phyloP scores from a whole-genome alignment of 306 rosid species.

The Begonia fuchsioides region DNA sequence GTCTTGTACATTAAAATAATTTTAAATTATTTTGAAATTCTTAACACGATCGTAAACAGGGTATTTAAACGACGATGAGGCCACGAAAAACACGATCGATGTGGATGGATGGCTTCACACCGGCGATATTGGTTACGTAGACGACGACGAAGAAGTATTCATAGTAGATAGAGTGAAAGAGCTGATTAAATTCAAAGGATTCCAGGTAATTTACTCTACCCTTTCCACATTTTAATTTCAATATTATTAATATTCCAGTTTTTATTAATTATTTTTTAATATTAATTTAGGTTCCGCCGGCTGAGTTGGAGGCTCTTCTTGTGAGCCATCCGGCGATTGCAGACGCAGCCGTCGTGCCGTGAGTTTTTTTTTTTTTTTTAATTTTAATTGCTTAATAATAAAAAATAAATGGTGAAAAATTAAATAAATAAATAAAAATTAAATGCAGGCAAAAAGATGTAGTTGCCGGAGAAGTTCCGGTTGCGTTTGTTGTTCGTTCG shows the following conservation, averaged over 20 bases:
- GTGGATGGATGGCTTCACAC: conserved; percentile 82
- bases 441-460: conserved; percentile 58
- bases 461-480: conserved; percentile 88
- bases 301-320: conserved; percentile 80
- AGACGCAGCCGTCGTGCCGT: conserved; percentile 94
- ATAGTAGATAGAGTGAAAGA: conserved; percentile 82
- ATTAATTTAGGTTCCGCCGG: conserved; percentile 61
- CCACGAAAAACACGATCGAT: conserved; percentile 57
- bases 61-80: conserved; percentile 45
- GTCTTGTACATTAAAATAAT: no score
- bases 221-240: not conserved
- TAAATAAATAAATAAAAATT: not conserved
- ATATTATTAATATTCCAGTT: not conserved
- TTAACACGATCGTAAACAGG: conserved; percentile 30
- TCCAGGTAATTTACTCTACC: conserved; percentile 39
- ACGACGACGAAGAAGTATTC: conserved; percentile 64
- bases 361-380: conserved; percentile 16
- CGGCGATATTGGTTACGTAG: conserved; percentile 75
- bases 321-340: conserved; percentile 64
- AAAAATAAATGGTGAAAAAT: not conserved
- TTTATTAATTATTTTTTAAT: no score
- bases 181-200: conserved; percentile 86
- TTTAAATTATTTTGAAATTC: no score
- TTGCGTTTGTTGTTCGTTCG: conserved; percentile 71
- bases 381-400: not conserved